These are phyloP conservation scores for Ampelomyces quisqualis DNA, from an alignment of 2,329 filamentous ascomycete species.

Conservation along the genomic window DNA sequence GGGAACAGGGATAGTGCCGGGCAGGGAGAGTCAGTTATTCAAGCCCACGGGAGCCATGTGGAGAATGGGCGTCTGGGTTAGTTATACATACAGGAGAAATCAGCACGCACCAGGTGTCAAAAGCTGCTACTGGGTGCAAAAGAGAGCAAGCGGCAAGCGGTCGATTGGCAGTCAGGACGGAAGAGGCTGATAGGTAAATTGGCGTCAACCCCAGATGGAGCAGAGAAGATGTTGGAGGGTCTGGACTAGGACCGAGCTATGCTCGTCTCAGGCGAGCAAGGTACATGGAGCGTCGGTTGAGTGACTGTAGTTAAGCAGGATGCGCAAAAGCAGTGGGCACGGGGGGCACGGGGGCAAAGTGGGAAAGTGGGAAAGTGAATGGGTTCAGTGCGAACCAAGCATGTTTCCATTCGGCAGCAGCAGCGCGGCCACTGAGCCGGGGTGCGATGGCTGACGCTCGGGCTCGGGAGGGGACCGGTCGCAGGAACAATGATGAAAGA, in stretches of 20 bases:
- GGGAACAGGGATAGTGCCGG: slow-evolving; percentile 14
- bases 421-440: slow-evolving; percentile 27
- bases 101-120: slow-evolving; percentile 41
- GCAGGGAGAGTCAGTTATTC: slow-evolving; percentile 14
- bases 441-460: slow-evolving; percentile 33
- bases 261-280: slow-evolving; percentile 17
- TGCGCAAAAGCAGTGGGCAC: slow-evolving; percentile 31
- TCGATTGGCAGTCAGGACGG: slow-evolving; percentile 23
- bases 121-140: slow-evolving; percentile 23
- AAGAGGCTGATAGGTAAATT: slow-evolving; percentile 34
- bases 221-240: slow-evolving; percentile 21
- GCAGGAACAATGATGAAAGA: slow-evolving; percentile 29
- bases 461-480: slow-evolving; percentile 28
- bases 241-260: slow-evolving; percentile 29
- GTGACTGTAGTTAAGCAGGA: slow-evolving; percentile 28
- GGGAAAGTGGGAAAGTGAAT: slow-evolving; percentile 19
- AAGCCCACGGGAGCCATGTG: slow-evolving; percentile 29
- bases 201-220: slow-evolving; percentile 28
- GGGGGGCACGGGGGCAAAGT: no score
- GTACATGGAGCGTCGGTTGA: slow-evolving; percentile 26
- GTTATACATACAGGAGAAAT: slow-evolving; percentile 22
- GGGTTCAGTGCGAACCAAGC: slow-evolving; percentile 24
- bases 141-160: slow-evolving; percentile 28
- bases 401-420: slow-evolving; percentile 35
- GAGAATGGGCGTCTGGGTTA: slow-evolving; percentile 29